phyloP scores from a whole-genome alignment of 257 asterid species.

The Petunia axillaris region DNA sequence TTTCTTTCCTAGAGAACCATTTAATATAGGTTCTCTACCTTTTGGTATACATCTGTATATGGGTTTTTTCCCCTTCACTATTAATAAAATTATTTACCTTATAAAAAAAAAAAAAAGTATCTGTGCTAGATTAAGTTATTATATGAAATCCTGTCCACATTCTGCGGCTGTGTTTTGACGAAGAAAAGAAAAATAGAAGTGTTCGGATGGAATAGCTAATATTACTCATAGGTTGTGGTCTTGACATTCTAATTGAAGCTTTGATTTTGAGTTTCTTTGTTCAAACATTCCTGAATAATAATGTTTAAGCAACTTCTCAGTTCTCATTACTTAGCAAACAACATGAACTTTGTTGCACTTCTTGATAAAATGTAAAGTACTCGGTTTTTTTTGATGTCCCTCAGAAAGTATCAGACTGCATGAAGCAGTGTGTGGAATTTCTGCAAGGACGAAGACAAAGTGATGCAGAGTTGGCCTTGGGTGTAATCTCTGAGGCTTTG shows the following conservation, averaged over 20 bases:
- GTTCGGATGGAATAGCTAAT: background rate
- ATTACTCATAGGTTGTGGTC: constrained; percentile 16
- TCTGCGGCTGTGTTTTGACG: background rate
- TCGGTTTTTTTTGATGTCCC: constrained; percentile 30
- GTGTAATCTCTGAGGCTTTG: constrained; percentile 72
- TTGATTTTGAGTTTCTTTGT: constrained; percentile 12
- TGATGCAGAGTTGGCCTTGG: constrained; percentile 68
- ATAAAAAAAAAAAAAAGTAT: background rate
- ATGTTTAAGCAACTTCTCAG: background rate
- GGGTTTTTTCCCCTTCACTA: no score
- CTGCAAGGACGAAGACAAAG: constrained; percentile 52
- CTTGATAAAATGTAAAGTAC: constrained; percentile 13
- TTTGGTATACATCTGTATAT: no score
- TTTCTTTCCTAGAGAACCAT: no score
- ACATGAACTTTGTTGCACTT: constrained; percentile 22
- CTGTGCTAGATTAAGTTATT: constrained; percentile 22
- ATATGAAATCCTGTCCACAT: background rate
- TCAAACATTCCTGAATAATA: background rate
- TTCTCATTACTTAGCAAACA: background rate
- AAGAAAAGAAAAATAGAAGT: constrained; percentile 4
- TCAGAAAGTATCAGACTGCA: constrained; percentile 75
- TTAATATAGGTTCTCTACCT: no score
- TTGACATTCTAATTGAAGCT: constrained; percentile 21
- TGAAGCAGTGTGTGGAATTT: constrained; percentile 62
- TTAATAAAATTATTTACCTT: no score